Percentiles rank a stretch among this genome's conserved stretches.
These are phyloP conservation scores for Toxoplasma gondii DNA, from an alignment of 169 alveolate genomes.

Conservation along the genomic window DNA sequence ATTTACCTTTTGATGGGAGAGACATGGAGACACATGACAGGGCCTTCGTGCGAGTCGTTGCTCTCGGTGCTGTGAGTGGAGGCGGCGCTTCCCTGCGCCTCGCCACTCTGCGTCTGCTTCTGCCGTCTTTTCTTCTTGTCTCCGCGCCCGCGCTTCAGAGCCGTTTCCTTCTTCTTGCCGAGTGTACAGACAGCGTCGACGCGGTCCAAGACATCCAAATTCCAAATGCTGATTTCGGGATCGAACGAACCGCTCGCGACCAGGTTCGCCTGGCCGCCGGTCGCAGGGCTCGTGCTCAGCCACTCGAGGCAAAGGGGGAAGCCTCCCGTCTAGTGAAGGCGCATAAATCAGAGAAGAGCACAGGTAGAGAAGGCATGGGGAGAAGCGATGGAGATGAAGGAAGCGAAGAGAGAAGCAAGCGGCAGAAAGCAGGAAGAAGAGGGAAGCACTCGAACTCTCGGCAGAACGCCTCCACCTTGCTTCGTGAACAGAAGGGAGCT, in stretches of 20 bases:
- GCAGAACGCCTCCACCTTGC: too few species aligned
- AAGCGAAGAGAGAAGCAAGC: background rate
- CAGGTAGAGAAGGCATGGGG: background rate
- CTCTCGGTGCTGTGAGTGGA: background rate
- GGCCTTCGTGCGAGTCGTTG: slow-evolving; percentile 61
- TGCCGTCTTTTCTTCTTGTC: background rate
- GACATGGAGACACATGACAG: slow-evolving; percentile 68
- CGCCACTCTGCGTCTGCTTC: background rate
- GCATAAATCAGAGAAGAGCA: background rate
- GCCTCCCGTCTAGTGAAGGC: slow-evolving; percentile 47
- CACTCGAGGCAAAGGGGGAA: slow-evolving; percentile 74
- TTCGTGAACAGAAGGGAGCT: too few species aligned
- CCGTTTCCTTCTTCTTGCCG: slow-evolving; percentile 4
- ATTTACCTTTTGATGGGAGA: slow-evolving; percentile 50
- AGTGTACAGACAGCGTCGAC: slow-evolving; percentile 68
- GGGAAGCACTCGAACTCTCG: too few species aligned
- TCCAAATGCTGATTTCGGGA: slow-evolving; percentile 70
- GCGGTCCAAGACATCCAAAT: slow-evolving; percentile 70
- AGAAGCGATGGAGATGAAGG: background rate
- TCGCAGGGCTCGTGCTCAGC: slow-evolving; percentile 49
- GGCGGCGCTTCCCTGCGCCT: background rate
- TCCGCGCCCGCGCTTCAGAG: background rate
- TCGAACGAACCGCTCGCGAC: slow-evolving; percentile 72
- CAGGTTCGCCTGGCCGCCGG: slow-evolving; percentile 37
- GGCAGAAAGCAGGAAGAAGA: background rate